A percentile compares a stretch with the other conserved stretches of the same genome.
phyloP scores from a whole-genome alignment of 192 early-diverging fungal species.

The Entomortierella parvispora region DNA sequence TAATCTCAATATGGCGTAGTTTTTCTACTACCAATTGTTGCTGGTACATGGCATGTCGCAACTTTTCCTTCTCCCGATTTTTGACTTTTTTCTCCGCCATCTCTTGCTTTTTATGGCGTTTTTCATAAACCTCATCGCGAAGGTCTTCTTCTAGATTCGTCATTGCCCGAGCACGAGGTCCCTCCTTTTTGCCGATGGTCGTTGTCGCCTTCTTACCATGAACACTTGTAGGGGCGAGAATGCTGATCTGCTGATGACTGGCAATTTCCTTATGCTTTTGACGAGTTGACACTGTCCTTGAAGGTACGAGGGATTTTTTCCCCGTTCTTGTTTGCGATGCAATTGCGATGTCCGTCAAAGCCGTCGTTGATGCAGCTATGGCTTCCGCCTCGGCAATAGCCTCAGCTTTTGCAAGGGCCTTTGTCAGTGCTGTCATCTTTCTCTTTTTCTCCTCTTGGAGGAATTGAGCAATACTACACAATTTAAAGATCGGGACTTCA shows the following conservation, averaged over 20 bases:
- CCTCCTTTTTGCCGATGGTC: constrained; percentile 27
- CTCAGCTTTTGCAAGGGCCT: constrained; percentile 47
- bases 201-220: constrained; percentile 29
- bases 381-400: too few species aligned
- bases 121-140: constrained; percentile 56
- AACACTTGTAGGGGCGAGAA: neutral
- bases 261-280: constrained; percentile 44
- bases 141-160: constrained; percentile 26
- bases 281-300: constrained; percentile 36
- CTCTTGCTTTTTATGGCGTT: constrained; percentile 63
- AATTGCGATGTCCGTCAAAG: too few species aligned
- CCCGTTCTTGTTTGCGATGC: too few species aligned
- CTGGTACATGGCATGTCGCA: constrained; percentile 64
- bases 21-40: constrained; percentile 61
- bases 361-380: too few species aligned
- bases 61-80: constrained; percentile 64
- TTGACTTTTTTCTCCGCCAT: constrained; percentile 65
- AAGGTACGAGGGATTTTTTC: too few species aligned
- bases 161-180: neutral
- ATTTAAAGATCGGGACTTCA: constrained; percentile 47
- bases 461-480: constrained; percentile 34
- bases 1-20: constrained; percentile 59
- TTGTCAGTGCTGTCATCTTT: constrained; percentile 29
- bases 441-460: constrained; percentile 48
- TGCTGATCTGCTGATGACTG: constrained; percentile 30